Percentiles rank a stretch among this genome's conserved stretches.
phyloP scores from a whole-genome alignment of 106 monocot genomes.

The Allium sativum region DNA sequence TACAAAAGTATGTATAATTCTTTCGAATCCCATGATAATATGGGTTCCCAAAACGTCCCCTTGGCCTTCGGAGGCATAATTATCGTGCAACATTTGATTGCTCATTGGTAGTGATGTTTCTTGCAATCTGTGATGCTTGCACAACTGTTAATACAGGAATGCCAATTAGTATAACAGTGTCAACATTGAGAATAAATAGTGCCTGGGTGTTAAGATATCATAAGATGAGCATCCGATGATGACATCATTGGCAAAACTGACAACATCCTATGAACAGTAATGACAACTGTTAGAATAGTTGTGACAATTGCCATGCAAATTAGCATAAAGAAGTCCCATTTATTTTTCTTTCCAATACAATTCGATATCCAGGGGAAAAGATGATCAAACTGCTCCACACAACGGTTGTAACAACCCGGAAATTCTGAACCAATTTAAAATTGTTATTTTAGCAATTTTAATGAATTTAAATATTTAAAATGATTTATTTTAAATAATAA shows the following conservation, averaged over 20 bases:
- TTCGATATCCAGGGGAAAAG: constrained; percentile 95
- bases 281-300: constrained; percentile 34
- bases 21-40: constrained; percentile 62
- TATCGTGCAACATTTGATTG: constrained; percentile 62
- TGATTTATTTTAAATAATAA: too few species aligned
- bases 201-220: constrained; percentile 50
- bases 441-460: too few species aligned
- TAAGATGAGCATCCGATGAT: constrained; percentile 35
- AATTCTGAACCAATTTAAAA: too few species aligned
- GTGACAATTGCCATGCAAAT: constrained; percentile 61
- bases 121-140: constrained; percentile 78
- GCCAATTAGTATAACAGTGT: constrained; percentile 48
- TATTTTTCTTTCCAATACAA: constrained; percentile 92
- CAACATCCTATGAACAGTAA: constrained; percentile 58
- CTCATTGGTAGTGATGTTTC: constrained; percentile 91
- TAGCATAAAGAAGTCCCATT: constrained; percentile 81
- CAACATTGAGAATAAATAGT: constrained; percentile 55
- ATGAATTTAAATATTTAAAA: too few species aligned
- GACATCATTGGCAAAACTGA: constrained; percentile 26
- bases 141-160: constrained; percentile 39
- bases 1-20: constrained; percentile 69
- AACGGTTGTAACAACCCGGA: too few species aligned
- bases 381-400: constrained; percentile 95
- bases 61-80: constrained; percentile 69
- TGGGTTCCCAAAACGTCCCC: constrained; percentile 68